These are phyloP conservation scores for Alloascoidea hylecoeti DNA, from an alignment of 805 yeast genomes.

Conservation along the genomic window DNA sequence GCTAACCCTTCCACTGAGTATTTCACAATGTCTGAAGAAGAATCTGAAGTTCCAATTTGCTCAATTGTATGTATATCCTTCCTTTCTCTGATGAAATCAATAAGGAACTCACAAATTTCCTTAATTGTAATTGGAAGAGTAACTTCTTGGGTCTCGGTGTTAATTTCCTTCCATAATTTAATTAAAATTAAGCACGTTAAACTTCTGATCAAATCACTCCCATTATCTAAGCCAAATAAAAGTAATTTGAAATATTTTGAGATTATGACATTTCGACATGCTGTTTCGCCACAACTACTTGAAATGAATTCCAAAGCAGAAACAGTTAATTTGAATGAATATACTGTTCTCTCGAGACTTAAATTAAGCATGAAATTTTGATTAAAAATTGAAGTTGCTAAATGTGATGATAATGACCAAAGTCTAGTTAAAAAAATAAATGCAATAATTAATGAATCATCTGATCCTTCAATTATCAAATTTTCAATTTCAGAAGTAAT, in stretches of 20 bases:
- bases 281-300: not conserved
- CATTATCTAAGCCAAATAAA: not conserved
- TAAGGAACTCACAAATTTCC: not conserved
- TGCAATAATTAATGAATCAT: not conserved
- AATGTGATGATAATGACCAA: not conserved
- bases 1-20: slow-evolving; percentile 21
- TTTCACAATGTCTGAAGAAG: not conserved
- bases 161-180: not conserved
- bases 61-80: not conserved
- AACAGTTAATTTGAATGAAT: not conserved
- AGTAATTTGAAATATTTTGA: not conserved
- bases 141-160: not conserved
- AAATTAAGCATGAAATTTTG: not conserved
- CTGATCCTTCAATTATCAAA: not conserved
- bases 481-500: not conserved
- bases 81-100: no score
- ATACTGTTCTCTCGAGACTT: not conserved
- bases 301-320: not conserved
- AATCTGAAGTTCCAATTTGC: not conserved
- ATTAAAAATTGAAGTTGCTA: not conserved
- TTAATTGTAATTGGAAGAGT: not conserved
- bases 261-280: not conserved
- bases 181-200: not conserved
- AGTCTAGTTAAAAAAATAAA: not conserved
- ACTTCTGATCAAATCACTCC: not conserved